Percentiles rank a stretch among this genome's conserved stretches.
These are phyloP conservation scores for Fusarium haematococcum DNA, from an alignment of 2,329 filamentous ascomycete genomes.

Conservation along the genomic window DNA sequence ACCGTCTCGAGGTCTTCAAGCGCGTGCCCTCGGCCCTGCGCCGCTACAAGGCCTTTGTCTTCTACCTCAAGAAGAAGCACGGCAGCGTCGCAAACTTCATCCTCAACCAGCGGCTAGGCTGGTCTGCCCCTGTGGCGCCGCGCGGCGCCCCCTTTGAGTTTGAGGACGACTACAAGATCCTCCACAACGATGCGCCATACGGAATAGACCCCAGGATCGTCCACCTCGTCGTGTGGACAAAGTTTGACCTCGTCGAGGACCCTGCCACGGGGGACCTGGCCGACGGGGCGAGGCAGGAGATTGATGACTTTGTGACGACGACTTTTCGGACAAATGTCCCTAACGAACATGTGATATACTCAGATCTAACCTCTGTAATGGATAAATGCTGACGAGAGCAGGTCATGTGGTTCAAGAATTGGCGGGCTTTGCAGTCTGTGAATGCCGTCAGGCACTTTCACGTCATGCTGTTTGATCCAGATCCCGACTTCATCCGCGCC, in stretches of 20 bases:
- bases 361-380: too few relatives aligned
- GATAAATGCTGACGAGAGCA: constrained; percentile 29
- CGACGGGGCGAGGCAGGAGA: constrained; percentile 68
- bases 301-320: constrained; percentile 76
- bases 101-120: constrained; percentile 75
- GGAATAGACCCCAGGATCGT: constrained; percentile 82
- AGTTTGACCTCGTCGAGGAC: constrained; percentile 83
- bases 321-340: constrained; percentile 71
- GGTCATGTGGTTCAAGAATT: constrained; percentile 75
- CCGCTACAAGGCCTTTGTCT: constrained; percentile 79
- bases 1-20: constrained; percentile 81
- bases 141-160: constrained; percentile 56
- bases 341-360: constrained; percentile 62
- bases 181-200: constrained; percentile 96
- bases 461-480: constrained; percentile 86
- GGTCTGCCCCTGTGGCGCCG: constrained; percentile 63
- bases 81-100: constrained; percentile 86
- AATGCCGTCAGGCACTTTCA: constrained; percentile 94
- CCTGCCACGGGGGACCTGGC: constrained; percentile 74
- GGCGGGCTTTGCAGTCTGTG: constrained; percentile 85
- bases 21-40: constrained; percentile 81
- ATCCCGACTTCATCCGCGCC: constrained; percentile 73
- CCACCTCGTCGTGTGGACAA: constrained; percentile 93
- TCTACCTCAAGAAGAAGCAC: constrained; percentile 72
- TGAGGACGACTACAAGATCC: constrained; percentile 74